Evolutionary conservation across 352 stramenopile genomes (phyloP).

Genomic region (Globisporangium paddicum): DNA sequence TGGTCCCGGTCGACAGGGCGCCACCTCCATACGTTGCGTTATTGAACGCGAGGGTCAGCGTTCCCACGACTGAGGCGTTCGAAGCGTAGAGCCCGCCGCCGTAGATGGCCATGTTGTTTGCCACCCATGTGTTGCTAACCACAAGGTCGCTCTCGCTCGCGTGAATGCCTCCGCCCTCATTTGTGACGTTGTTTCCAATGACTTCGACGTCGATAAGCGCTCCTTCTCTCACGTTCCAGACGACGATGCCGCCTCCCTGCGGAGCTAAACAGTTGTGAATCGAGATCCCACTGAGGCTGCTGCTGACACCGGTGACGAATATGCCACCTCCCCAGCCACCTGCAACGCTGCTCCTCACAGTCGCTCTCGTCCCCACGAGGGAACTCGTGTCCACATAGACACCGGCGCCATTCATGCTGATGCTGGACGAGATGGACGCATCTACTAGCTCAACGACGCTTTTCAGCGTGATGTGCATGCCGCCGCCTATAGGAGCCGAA

Average conservation of each 20-base stretch:
- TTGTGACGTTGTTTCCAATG: constrained; percentile 11
- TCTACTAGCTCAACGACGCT: constrained; percentile 19
- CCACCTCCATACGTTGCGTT: constrained; percentile 24
- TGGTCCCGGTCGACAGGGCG: constrained; percentile 7
- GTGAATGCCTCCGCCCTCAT: constrained; percentile 24
- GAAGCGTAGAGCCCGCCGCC: constrained; percentile 24
- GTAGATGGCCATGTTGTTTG: constrained; percentile 18
- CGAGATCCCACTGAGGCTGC: constrained; percentile 16
- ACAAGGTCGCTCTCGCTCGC: constrained; percentile 6
- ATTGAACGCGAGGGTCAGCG: constrained; percentile 18
- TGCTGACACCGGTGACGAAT: constrained; percentile 21
- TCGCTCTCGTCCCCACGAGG: constrained; percentile 5
- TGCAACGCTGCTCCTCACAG: constrained; percentile 16
- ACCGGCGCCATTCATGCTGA: constrained; percentile 19
- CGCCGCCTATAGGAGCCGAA: constrained; percentile 22
- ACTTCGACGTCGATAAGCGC: constrained; percentile 16
- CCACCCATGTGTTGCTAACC: constrained; percentile 4
- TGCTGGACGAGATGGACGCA: constrained; percentile 8
- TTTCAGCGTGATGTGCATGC: constrained; percentile 7
- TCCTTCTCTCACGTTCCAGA: neutral
- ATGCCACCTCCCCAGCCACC: constrained; percentile 20
- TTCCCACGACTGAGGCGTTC: constrained; percentile 20
- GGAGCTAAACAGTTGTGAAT: constrained; percentile 21
- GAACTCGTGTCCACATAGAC: constrained; percentile 29
- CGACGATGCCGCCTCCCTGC: constrained; percentile 22